These are phyloP conservation scores for Sugiyamaella mastotermitis DNA, from an alignment of 805 yeast species.

Conservation along the genomic window DNA sequence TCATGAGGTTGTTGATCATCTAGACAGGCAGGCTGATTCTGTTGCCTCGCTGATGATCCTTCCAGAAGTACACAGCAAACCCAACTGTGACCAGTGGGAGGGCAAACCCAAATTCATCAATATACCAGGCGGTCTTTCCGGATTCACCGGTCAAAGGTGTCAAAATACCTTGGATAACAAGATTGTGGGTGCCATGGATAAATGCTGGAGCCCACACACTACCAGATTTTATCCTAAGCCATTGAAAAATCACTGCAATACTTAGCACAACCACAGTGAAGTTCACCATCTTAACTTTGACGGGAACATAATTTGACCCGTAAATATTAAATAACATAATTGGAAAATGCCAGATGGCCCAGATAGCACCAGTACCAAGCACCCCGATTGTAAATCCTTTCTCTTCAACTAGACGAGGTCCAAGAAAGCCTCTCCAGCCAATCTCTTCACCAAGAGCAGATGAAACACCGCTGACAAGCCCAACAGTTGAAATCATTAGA, in stretches of 20 bases:
- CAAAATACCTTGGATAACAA: background rate
- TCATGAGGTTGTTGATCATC: too few species aligned
- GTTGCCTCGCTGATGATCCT: too few species aligned
- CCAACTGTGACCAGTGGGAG: conserved; percentile 5
- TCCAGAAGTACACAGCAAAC: too few species aligned
- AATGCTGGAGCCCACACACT: background rate
- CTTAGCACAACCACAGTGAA: background rate
- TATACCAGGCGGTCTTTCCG: conserved; percentile 1
- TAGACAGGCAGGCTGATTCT: too few species aligned
- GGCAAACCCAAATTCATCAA: conserved; percentile 1
- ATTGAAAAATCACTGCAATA: background rate
- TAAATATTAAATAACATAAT: too few species aligned
- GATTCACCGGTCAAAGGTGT: background rate
- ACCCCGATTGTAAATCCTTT: background rate
- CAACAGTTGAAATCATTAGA: background rate
- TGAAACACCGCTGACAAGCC: background rate
- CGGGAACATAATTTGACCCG: background rate
- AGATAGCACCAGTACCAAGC: background rate
- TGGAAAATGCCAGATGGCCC: background rate
- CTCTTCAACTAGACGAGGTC: background rate
- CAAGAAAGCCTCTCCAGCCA: background rate
- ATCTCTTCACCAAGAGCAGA: background rate
- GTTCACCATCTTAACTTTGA: background rate
- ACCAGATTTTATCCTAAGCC: background rate
- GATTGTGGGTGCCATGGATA: background rate